phyloP scores from a whole-genome alignment of 192 early-diverging fungal genomes.

The Coemansia erecta region DNA sequence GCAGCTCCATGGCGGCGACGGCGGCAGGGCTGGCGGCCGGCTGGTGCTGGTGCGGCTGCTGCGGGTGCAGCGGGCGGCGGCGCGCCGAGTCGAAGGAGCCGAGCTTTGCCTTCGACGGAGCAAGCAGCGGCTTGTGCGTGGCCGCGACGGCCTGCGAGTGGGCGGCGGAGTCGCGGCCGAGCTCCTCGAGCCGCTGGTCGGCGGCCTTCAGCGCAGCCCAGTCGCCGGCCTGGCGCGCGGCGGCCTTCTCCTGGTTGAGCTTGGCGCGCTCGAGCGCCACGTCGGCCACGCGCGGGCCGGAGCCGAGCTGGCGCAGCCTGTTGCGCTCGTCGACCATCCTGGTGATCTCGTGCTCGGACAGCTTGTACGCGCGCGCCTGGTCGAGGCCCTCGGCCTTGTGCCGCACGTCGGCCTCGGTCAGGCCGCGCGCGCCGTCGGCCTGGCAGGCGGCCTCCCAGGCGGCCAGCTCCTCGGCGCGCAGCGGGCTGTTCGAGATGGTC shows the following conservation, averaged over 20 bases:
- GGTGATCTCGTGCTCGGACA: constrained; percentile 62
- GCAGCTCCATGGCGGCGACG: no score
- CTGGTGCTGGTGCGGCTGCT: no score
- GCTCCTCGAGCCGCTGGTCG: constrained; percentile 32
- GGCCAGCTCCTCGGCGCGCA: constrained; percentile 62
- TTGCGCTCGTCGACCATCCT: constrained; percentile 63
- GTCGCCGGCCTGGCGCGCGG: constrained; percentile 55
- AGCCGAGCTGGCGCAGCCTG: constrained; percentile 38
- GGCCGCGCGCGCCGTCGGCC: constrained; percentile 46
- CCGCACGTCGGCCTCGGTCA: constrained; percentile 54
- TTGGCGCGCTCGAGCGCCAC: constrained; percentile 51
- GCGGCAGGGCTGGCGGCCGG: no score
- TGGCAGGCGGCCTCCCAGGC: constrained; percentile 57
- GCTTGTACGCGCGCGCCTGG: constrained; percentile 57
- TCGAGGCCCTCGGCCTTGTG: constrained; percentile 59
- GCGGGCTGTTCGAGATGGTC: constrained; percentile 68
- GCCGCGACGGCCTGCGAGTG: no score
- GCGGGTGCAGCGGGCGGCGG: no score
- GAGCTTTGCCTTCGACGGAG: neutral
- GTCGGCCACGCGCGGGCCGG: constrained; percentile 25
- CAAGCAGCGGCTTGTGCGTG: constrained; percentile 11
- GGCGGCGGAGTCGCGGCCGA: no score
- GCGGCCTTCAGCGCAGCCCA: constrained; percentile 47
- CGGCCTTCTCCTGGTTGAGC: constrained; percentile 51
- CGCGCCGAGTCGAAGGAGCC: no score